Evolutionary conservation across 1,284 basidiomycete species (phyloP).

Genomic region (Ganoderma lucidum): DNA sequence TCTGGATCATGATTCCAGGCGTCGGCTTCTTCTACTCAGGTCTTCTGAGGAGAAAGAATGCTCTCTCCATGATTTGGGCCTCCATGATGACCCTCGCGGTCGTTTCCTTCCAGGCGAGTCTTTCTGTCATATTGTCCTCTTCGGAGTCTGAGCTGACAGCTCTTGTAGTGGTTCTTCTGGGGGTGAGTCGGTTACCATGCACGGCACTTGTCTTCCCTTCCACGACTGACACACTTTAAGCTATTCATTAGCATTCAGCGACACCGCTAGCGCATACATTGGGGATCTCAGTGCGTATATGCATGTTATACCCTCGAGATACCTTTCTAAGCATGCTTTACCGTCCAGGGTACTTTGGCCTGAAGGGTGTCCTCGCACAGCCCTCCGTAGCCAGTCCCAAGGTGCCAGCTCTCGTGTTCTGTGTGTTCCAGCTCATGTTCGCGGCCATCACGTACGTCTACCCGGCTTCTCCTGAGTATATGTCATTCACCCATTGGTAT

Average conservation of each 20-base stretch:
- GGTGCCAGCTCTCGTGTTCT: constrained; percentile 88
- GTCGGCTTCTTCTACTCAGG: constrained; percentile 94
- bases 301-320: background rate
- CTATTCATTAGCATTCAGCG: constrained; percentile 56
- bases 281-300: constrained; percentile 46
- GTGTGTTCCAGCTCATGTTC: constrained; percentile 92
- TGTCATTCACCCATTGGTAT: background rate
- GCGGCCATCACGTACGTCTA: constrained; percentile 75
- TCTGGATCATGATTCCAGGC: constrained; percentile 94
- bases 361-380: constrained; percentile 81
- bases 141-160: background rate
- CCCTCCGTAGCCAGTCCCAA: constrained; percentile 77
- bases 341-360: constrained; percentile 74
- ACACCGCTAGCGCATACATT: constrained; percentile 53
- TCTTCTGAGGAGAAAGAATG: constrained; percentile 86
- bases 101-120: constrained; percentile 54
- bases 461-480: background rate
- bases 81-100: constrained; percentile 77
- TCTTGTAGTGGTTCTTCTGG: constrained; percentile 57
- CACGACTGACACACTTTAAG: constrained; percentile 27
- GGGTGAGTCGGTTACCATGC: constrained; percentile 36
- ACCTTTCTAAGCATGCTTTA: background rate
- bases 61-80: constrained; percentile 91
- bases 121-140: constrained; percentile 2
- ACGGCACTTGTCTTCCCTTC: too few relatives aligned